These are phyloP conservation scores for Odonthalia washingtoniensis DNA, from an alignment of 31 red algal species.

Conservation along the genomic window DNA sequence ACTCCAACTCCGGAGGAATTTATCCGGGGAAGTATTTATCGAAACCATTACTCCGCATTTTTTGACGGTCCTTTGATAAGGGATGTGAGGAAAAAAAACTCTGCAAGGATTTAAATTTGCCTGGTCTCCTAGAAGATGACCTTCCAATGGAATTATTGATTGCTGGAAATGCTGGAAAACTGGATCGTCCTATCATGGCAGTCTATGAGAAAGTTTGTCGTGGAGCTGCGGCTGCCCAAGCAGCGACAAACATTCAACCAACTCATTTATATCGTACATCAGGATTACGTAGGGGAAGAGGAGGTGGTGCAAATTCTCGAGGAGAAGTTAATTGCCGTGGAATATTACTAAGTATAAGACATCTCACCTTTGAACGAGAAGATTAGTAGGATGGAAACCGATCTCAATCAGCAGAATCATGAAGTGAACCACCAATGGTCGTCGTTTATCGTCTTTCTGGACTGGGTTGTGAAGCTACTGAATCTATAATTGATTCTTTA, in stretches of 20 bases:
- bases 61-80: constrained; percentile 87
- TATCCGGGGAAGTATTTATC: constrained; percentile 86
- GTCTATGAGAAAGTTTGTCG: constrained; percentile 87
- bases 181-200: constrained; percentile 76
- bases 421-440: constrained; percentile 69
- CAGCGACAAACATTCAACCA: constrained; percentile 64
- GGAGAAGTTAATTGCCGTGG: constrained; percentile 40
- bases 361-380: constrained; percentile 45
- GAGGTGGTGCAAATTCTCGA: constrained; percentile 13
- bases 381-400: constrained; percentile 8
- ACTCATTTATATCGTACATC: constrained; percentile 55
- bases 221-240: constrained; percentile 61
- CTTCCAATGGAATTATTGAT: constrained; percentile 92
- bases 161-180: constrained; percentile 80
- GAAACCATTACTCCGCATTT: constrained; percentile 69
- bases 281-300: constrained; percentile 60
- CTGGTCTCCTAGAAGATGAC: constrained; percentile 87
- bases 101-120: constrained; percentile 86
- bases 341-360: constrained; percentile 47
- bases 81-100: constrained; percentile 93
- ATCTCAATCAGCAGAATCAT: not conserved
- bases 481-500: constrained; percentile 82
- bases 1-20: constrained; percentile 95
- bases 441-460: constrained; percentile 92
- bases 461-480: constrained; percentile 91